phyloP scores from a whole-genome alignment of 345 rosid genomes.

The Linum usitatissimum region DNA sequence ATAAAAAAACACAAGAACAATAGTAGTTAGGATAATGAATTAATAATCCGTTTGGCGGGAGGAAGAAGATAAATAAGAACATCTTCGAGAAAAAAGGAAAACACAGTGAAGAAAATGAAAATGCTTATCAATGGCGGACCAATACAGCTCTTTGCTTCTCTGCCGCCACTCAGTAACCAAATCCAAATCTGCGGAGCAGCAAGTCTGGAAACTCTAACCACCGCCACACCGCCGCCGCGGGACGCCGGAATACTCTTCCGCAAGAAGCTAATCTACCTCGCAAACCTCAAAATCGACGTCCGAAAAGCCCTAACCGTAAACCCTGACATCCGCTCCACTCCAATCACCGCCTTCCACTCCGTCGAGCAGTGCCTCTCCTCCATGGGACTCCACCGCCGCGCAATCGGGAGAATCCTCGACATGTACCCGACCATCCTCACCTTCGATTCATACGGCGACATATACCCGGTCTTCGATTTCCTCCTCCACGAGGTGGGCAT shows the following conservation, averaged over 20 bases:
- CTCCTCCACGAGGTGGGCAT: conserved; percentile 47
- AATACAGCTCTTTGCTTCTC: background rate
- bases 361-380: conserved; percentile 50
- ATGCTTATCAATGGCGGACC: background rate
- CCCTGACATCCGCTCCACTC: conserved; percentile 65
- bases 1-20: too few relatives aligned
- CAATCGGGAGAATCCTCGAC: conserved; percentile 67
- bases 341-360: conserved; percentile 58
- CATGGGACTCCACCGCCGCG: conserved; percentile 47
- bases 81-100: background rate
- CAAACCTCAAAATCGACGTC: conserved; percentile 50
- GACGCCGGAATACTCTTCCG: conserved; percentile 65
- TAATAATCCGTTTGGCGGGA: too few relatives aligned
- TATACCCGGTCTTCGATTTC: conserved; percentile 53
- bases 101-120: background rate
- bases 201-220: background rate
- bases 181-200: background rate
- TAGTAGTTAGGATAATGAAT: too few relatives aligned
- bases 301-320: conserved; percentile 56
- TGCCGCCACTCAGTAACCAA: background rate
- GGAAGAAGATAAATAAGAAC: too few relatives aligned
- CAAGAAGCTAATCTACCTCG: conserved; percentile 55
- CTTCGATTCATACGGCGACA: conserved; percentile 38
- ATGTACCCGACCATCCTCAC: conserved; percentile 69
- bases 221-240: conserved; percentile 9